Percentiles rank a stretch among this genome's conserved stretches.
Conservation (phyloP, 176 grass and related monocot species). For the Zoysia japonica region DNA sequence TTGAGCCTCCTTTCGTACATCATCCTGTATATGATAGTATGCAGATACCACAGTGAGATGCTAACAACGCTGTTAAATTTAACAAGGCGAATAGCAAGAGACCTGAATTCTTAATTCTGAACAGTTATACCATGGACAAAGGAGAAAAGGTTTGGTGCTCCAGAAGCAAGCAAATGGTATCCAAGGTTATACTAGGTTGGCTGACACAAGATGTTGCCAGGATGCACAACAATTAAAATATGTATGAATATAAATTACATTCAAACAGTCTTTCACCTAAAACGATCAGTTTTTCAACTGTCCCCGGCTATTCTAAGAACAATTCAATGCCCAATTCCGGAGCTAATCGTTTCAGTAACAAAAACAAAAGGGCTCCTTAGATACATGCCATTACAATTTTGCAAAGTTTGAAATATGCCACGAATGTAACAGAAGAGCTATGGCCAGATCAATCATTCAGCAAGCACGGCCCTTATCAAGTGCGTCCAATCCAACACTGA, state of each 20-base stretch:
- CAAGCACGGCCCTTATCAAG: not conserved
- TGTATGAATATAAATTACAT: not conserved
- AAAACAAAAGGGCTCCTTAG: not conserved
- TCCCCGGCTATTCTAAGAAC: not conserved
- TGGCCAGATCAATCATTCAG: not conserved
- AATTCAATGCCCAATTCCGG: not conserved
- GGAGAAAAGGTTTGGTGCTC: not conserved
- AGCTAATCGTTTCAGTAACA: not conserved
- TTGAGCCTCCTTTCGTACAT: constrained; percentile 86
- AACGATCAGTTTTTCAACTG: not conserved
- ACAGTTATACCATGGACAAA: not conserved
- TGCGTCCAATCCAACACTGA: too few relatives aligned
- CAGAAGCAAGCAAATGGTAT: not conserved
- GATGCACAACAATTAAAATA: not conserved
- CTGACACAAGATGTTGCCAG: not conserved
- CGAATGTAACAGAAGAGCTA: not conserved
- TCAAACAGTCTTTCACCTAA: not conserved
- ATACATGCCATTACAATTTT: too few relatives aligned
- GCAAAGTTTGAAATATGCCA: too few relatives aligned
- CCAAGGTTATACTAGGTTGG: not conserved
- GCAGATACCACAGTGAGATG: constrained; percentile 14
- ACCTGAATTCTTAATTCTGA: not conserved
- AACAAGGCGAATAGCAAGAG: not conserved
- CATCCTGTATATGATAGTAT: constrained; percentile 61
- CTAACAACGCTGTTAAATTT: not conserved